Conservation (phyloP, 306 rosid genomes). For the Lablab purpureus region DNA sequence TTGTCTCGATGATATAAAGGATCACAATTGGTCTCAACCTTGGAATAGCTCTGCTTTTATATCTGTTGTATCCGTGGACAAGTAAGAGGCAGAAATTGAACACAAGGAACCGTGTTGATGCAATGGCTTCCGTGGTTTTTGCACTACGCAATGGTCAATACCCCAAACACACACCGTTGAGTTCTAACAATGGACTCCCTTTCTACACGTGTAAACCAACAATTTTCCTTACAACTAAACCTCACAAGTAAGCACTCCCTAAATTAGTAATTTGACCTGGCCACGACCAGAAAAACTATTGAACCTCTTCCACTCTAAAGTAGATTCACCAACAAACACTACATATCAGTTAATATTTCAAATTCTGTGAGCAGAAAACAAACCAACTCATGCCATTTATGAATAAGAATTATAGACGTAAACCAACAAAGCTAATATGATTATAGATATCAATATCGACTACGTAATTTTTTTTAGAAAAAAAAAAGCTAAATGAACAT, state of each 20-base stretch:
- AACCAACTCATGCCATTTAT: too few relatives aligned
- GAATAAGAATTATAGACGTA: too few relatives aligned
- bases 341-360: not conserved
- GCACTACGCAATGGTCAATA: slow-evolving; percentile 44
- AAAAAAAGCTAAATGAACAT: too few relatives aligned
- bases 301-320: not conserved
- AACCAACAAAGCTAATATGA: too few relatives aligned
- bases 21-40: slow-evolving; percentile 33
- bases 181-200: slow-evolving; percentile 49
- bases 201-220: slow-evolving; percentile 51
- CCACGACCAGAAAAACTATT: not conserved
- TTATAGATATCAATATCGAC: too few relatives aligned
- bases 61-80: slow-evolving; percentile 28
- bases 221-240: slow-evolving; percentile 35
- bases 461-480: too few relatives aligned
- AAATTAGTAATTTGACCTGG: slow-evolving; percentile 62
- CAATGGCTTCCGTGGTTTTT: slow-evolving; percentile 51
- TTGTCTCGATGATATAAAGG: not conserved
- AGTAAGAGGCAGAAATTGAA: slow-evolving; percentile 39
- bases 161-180: slow-evolving; percentile 34
- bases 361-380: too few relatives aligned
- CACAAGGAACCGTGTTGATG: slow-evolving; percentile 46
- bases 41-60: slow-evolving; percentile 37
- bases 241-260: slow-evolving; percentile 28
- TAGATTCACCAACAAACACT: not conserved